These are phyloP conservation scores for Exidia glandulosa DNA, from an alignment of 768 basidiomycete genomes.

Conservation along the genomic window DNA sequence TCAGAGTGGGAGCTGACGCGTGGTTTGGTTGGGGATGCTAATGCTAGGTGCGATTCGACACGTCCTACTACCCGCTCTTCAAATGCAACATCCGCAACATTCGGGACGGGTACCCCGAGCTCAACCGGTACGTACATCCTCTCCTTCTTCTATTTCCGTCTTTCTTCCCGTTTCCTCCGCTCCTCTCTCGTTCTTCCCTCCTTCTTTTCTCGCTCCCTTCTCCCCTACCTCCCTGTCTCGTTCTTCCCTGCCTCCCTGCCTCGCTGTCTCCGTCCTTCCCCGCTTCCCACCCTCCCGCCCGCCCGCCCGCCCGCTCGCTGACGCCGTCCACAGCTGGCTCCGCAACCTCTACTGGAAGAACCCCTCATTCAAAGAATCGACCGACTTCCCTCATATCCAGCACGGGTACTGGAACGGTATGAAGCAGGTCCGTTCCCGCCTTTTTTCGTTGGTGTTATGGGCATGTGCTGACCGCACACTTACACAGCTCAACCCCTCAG, in stretches of 20 bases:
- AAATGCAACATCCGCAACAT: slow-evolving; percentile 29
- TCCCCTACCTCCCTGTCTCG: too few relatives aligned
- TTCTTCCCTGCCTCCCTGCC: too few relatives aligned
- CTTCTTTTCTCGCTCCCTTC: too few relatives aligned
- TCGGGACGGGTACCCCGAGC: slow-evolving; percentile 29
- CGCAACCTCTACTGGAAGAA: slow-evolving; percentile 87
- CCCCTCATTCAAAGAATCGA: slow-evolving; percentile 75
- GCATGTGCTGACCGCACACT: too few relatives aligned
- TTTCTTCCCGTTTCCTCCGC: too few relatives aligned
- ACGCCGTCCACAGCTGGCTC: slow-evolving; percentile 45
- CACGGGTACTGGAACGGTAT: slow-evolving; percentile 70
- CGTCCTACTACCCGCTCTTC: slow-evolving; percentile 35
- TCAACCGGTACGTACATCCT: neutral
- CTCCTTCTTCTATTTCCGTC: neutral
- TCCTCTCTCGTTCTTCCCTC: too few relatives aligned
- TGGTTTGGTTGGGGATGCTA: neutral
- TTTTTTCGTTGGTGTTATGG: too few relatives aligned
- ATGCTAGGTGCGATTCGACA: slow-evolving; percentile 22
- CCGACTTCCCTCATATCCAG: slow-evolving; percentile 85
- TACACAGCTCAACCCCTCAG: too few relatives aligned
- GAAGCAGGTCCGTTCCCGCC: too few relatives aligned
- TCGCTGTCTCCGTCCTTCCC: too few relatives aligned
- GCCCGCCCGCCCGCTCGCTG: neutral
- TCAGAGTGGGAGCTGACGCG: neutral
- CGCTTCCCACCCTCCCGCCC: too few relatives aligned